Evolutionary conservation across 345 rosid species (phyloP).

Genomic region (Lepidium africanum): DNA sequence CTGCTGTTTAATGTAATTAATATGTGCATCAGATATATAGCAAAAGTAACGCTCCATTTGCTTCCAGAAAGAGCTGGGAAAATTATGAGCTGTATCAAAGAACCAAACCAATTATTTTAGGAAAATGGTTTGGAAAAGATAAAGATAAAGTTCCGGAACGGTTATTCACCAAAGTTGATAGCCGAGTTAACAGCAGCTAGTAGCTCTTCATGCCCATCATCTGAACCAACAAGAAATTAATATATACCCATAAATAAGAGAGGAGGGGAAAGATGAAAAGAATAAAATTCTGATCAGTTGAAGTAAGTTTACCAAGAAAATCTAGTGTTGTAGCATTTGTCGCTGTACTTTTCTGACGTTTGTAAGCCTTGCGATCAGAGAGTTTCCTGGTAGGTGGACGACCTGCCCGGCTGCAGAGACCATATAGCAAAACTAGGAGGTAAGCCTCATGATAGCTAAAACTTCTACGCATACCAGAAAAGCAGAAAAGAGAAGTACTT

Average conservation of each 20-base stretch:
- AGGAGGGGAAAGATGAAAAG: constrained; percentile 1
- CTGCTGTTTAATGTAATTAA: constrained; percentile 65
- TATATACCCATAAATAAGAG: constrained; percentile 19
- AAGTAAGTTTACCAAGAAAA: constrained; percentile 62
- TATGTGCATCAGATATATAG: constrained; percentile 62
- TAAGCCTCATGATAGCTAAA: constrained; percentile 12
- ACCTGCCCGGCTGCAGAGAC: constrained; percentile 66
- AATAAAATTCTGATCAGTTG: neutral
- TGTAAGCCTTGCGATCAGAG: constrained; percentile 89
- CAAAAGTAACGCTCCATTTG: constrained; percentile 76
- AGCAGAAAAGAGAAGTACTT: constrained; percentile 2
- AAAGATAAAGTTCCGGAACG: constrained; percentile 6
- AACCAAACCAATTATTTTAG: constrained; percentile 28
- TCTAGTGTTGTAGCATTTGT: constrained; percentile 52
- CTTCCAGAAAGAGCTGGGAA: constrained; percentile 62
- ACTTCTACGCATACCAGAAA: neutral
- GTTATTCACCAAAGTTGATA: constrained; percentile 47
- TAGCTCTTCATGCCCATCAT: constrained; percentile 84
- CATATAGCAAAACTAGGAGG: constrained; percentile 11
- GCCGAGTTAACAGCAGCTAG: constrained; percentile 79
- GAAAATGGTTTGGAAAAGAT: neutral
- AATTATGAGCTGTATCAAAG: constrained; percentile 47
- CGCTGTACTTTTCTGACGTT: constrained; percentile 58
- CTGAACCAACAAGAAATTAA: constrained; percentile 57
- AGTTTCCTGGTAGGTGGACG: constrained; percentile 92